These are phyloP conservation scores for Paecilomyces fulvus DNA, from an alignment of 2,329 filamentous ascomycete species.

Conservation along the genomic window DNA sequence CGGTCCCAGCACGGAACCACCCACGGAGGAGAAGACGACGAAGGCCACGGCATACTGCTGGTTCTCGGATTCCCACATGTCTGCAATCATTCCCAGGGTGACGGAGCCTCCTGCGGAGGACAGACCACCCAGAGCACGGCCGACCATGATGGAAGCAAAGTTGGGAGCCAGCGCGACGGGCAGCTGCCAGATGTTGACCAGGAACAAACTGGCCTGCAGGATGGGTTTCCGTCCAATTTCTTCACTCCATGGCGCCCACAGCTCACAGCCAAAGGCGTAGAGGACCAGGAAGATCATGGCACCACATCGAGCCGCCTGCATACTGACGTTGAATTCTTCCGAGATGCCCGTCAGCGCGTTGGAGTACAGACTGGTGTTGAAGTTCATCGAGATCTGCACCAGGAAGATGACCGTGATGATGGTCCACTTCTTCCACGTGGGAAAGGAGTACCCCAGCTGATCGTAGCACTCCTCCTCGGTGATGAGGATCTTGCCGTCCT, in stretches of 20 bases:
- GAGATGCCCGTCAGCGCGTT: constrained; percentile 59
- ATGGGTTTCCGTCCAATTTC: constrained; percentile 71
- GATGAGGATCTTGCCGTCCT: constrained; percentile 26
- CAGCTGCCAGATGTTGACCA: constrained; percentile 71
- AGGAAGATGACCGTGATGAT: constrained; percentile 66
- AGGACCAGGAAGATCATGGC: constrained; percentile 70
- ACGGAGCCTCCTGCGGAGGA: constrained; percentile 66
- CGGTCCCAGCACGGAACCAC: constrained; percentile 66
- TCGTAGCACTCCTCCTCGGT: constrained; percentile 55
- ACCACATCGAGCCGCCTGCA: constrained; percentile 61
- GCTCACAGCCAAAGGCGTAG: constrained; percentile 79
- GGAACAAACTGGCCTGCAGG: constrained; percentile 61
- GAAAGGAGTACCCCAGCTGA: constrained; percentile 56
- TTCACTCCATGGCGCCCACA: constrained; percentile 84
- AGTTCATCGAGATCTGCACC: constrained; percentile 70
- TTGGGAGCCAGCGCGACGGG: constrained; percentile 66
- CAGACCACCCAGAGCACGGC: constrained; percentile 61
- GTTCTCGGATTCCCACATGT: constrained; percentile 61
- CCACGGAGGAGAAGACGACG: constrained; percentile 71
- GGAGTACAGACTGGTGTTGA: constrained; percentile 67
- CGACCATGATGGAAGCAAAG: constrained; percentile 61
- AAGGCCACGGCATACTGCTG: constrained; percentile 71
- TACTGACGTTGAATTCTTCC: constrained; percentile 58
- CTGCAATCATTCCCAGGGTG: constrained; percentile 66
- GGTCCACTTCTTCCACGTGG: constrained; percentile 59